These are phyloP conservation scores for Blastobotrys petasosporus DNA, from an alignment of 1,139 yeast genomes.

Conservation along the genomic window DNA sequence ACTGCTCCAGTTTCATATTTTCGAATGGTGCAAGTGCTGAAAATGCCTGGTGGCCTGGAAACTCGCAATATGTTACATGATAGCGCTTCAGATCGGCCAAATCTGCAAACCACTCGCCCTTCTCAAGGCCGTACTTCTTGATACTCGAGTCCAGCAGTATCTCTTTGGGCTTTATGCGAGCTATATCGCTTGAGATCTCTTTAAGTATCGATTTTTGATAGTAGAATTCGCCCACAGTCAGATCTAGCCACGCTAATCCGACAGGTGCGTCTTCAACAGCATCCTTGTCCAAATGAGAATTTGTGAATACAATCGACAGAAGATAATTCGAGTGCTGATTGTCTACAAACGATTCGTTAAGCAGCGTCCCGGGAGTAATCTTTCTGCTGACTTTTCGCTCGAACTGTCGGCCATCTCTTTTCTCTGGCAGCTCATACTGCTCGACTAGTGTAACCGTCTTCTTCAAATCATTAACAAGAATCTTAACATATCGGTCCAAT, in stretches of 20 bases:
- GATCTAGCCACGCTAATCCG: constrained; percentile 85
- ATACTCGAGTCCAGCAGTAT: constrained; percentile 43
- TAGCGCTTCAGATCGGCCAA: constrained; percentile 56
- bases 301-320: constrained; percentile 43
- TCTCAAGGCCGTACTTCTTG: constrained; percentile 32
- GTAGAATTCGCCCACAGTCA: constrained; percentile 73
- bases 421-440: constrained; percentile 38
- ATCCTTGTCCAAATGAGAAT: constrained; percentile 15
- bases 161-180: constrained; percentile 65
- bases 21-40: constrained; percentile 17
- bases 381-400: constrained; percentile 67
- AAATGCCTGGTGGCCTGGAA: constrained; percentile 31
- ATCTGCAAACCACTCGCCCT: constrained; percentile 53
- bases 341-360: constrained; percentile 80
- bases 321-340: constrained; percentile 66
- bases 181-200: constrained; percentile 53
- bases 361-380: constrained; percentile 86
- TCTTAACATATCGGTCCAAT: constrained; percentile 64
- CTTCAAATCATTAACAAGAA: constrained; percentile 62
- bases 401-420: constrained; percentile 6
- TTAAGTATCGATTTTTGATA: constrained; percentile 56
- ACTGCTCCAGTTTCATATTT: constrained; percentile 16
- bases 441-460: constrained; percentile 77
- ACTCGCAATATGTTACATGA: constrained; percentile 46
- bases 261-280: constrained; percentile 40